Base-by-base conservation (phyloP, 768 basidiomycete genomes). In the Macrolepiota fuliginosa region DNA sequence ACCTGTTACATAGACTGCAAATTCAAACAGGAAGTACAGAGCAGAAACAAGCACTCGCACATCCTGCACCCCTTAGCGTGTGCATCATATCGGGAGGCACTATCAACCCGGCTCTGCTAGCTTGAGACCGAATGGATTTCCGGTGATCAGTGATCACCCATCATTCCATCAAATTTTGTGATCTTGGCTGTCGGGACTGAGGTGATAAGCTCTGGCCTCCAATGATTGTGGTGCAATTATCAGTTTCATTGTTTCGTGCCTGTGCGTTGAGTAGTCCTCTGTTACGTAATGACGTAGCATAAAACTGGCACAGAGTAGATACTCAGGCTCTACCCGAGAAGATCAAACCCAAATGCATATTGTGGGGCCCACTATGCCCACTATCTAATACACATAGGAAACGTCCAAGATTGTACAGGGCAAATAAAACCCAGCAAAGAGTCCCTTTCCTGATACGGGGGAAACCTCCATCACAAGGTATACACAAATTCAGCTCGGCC, bases 401-500 rank as follows among this genome's bases (percentile, higher is more conserved):
- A 19, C 5, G 17, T 45, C 42, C 39, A 40, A 40, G 39, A 40
- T 12, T 3, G 17, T 11, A 17, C 10, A 40, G 40, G 40, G 42
- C 17, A 17, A 45, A 45, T 10, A 19, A n/a, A 45, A n/a, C 42
- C 39, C 4, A 11, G n/a, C 40, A 56, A 36, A 36, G 25, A 17
- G 53, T 24, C 47, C 29, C 29, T 53, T 36, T 36, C 17, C 51
- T 35, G 51, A 22, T 36, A 19, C 50, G 50, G 12, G 32, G n/a
- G 13, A 25, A 10, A 5, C 39, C 24, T n/a, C 19, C 35, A 27
- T 55, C 71, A 77, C 49, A 81, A 63, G 10, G 80, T 80, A 63
- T 80, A 81, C 58, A 77, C 54, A 63, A 83, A 79, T 9, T 73
- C 74, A n/a, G 61, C 56, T 56, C 29, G 29, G 7, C 29, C 29